Evolutionary conservation across 805 yeast genomes (phyloP).

Genomic region (Ogataea pignaliae): DNA sequence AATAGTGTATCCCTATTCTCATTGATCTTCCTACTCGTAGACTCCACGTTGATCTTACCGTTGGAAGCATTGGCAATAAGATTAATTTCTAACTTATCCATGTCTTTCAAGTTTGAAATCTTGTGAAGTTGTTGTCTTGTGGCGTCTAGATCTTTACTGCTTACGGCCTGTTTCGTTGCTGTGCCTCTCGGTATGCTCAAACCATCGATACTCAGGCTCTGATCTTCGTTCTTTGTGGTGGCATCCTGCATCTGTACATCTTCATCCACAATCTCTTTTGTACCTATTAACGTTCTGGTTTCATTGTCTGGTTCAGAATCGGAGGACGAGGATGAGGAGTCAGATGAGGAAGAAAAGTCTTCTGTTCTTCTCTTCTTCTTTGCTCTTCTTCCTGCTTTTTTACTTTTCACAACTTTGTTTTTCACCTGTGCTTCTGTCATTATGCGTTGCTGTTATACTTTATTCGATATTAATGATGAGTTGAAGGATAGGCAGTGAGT

Average conservation of each 20-base stretch:
- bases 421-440: constrained; percentile 1
- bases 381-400: constrained; percentile 42
- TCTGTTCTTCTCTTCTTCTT: constrained; percentile 82
- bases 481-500: too few relatives aligned
- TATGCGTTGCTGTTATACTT: not conserved
- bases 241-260: constrained; percentile 1
- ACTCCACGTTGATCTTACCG: constrained; percentile 24
- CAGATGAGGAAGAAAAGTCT: constrained; percentile 55
- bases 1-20: constrained; percentile 37
- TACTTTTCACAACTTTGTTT: constrained; percentile 5
- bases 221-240: constrained; percentile 3
- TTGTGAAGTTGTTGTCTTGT: constrained; percentile 9
- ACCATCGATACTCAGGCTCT: constrained; percentile 25
- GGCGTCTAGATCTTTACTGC: constrained; percentile 11
- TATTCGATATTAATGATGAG: too few relatives aligned
- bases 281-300: constrained; percentile 18
- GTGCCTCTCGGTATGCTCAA: constrained; percentile 10
- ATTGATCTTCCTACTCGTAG: constrained; percentile 26
- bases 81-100: constrained; percentile 4
- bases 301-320: constrained; percentile 33
- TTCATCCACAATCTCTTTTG: constrained; percentile 7
- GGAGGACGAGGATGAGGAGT: constrained; percentile 43
- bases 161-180: constrained; percentile 10
- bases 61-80: constrained; percentile 2
- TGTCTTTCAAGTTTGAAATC: constrained; percentile 4